These are phyloP conservation scores for Globisporangium nodosum DNA, from an alignment of 352 stramenopile species.

Conservation along the genomic window DNA sequence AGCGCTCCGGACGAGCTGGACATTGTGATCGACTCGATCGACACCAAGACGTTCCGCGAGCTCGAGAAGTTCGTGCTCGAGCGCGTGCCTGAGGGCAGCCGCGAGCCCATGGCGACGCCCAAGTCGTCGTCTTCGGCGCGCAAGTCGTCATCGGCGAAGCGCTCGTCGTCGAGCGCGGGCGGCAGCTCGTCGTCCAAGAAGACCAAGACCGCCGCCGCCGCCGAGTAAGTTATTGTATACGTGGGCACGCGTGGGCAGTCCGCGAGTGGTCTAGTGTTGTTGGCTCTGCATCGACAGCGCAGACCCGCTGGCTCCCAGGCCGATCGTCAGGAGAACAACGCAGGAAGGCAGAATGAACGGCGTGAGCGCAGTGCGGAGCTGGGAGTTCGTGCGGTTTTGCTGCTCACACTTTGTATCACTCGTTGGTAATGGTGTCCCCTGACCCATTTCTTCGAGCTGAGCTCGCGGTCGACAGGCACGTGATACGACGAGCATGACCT, in stretches of 20 bases:
- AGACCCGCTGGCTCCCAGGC: background rate
- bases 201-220: constrained; percentile 36
- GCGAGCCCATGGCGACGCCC: constrained; percentile 51
- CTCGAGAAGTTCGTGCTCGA: constrained; percentile 77
- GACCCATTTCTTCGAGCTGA: too few species aligned
- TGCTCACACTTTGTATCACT: too few species aligned
- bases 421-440: background rate
- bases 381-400: background rate
- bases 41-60: constrained; percentile 85
- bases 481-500: background rate
- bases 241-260: background rate
- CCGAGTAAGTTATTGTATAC: constrained; percentile 11
- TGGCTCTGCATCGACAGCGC: background rate
- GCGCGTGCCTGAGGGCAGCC: constrained; percentile 61
- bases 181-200: constrained; percentile 44
- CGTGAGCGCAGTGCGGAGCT: background rate
- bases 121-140: constrained; percentile 42
- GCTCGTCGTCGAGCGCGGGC: constrained; percentile 18
- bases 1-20: constrained; percentile 84
- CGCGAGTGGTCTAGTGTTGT: background rate
- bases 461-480: too few species aligned
- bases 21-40: constrained; percentile 85
- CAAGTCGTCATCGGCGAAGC: constrained; percentile 28
- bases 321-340: background rate
- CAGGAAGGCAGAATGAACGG: background rate